A percentile compares a stretch with the other conserved stretches of the same genome.
phyloP scores from a whole-genome alignment of 805 yeast species.

The Crinitomyces ghanaensis region DNA sequence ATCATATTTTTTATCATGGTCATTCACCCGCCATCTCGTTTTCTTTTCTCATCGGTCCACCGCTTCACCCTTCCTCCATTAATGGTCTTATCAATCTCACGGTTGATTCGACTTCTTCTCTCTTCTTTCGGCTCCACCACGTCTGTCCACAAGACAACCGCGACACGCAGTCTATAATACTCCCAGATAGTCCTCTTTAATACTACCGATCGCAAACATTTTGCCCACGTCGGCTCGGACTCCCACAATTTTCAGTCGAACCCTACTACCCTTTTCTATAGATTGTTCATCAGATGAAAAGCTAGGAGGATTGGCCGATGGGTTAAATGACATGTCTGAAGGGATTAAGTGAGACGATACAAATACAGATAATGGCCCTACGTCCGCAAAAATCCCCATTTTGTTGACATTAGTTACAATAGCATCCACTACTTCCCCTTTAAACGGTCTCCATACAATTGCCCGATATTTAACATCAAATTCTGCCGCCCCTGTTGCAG shows the following conservation, averaged over 20 bases:
- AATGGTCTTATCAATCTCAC: no score
- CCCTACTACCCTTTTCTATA: conserved; percentile 86
- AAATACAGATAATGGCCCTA: conserved; percentile 91
- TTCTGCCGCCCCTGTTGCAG: conserved; percentile 89
- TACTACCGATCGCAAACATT: conserved; percentile 94
- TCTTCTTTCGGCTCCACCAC: no score
- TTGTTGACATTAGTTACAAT: conserved; percentile 85
- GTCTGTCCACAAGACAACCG: no score
- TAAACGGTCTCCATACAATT: conserved; percentile 96
- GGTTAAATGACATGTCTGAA: conserved; percentile 83
- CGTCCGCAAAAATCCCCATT: conserved; percentile 97
- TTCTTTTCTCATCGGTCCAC: no score
- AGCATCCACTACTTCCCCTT: conserved; percentile 98
- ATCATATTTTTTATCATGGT: no score
- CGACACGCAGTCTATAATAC: conserved; percentile 49
- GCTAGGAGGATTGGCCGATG: conserved; percentile 97
- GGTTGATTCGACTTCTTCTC: no score
- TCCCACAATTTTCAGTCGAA: conserved; percentile 91
- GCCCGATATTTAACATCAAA: conserved; percentile 94
- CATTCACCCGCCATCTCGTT: no score
- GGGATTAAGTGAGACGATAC: conserved; percentile 93
- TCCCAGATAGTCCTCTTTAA: conserved; percentile 95
- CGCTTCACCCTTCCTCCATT: no score
- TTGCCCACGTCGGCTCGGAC: conserved; percentile 96
- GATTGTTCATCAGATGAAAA: conserved; percentile 91